Evolutionary conservation across 1,139 yeast genomes (phyloP).

Genomic region (Saccharomyces hybrid): DNA sequence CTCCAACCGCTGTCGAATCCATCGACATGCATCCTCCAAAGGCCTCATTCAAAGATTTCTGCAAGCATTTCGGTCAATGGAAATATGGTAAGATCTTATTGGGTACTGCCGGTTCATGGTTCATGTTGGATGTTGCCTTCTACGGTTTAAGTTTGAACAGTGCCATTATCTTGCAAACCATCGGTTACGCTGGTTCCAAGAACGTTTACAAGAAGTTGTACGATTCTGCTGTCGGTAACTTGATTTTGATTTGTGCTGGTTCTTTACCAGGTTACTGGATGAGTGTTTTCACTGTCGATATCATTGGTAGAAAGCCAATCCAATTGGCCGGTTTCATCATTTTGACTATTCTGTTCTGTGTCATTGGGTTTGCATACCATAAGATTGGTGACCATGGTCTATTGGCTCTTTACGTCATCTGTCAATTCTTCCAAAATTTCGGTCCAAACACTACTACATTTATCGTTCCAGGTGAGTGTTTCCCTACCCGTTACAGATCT

Average conservation of each 20-base stretch:
- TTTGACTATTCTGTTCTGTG: conserved; percentile 53
- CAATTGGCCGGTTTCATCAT: conserved; percentile 66
- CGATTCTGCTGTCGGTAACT: conserved; percentile 80
- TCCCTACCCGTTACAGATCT: conserved; percentile 96
- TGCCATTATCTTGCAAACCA: conserved; percentile 72
- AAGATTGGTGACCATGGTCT: conserved; percentile 55
- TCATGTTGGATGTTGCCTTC: conserved; percentile 89
- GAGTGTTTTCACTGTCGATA: conserved; percentile 67
- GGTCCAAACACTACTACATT: conserved; percentile 97
- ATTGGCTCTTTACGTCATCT: conserved; percentile 64
- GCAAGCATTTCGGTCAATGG: conserved; percentile 76
- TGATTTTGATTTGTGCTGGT: conserved; percentile 86
- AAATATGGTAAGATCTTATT: conserved; percentile 73
- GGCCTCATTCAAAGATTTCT: conserved; percentile 51
- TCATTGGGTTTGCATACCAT: conserved; percentile 72
- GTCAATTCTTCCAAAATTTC: conserved; percentile 80
- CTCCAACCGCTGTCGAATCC: conserved; percentile 36
- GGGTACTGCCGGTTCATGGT: conserved; percentile 98
- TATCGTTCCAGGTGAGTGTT: conserved; percentile 91
- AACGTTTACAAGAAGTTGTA: conserved; percentile 58
- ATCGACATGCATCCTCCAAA: conserved; percentile 23
- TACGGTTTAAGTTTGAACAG: conserved; percentile 82
- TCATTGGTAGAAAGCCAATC: conserved; percentile 71
- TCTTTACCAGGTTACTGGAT: conserved; percentile 88
- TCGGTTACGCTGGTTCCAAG: conserved; percentile 61